phyloP scores from a whole-genome alignment of 2,329 filamentous ascomycete species.

The Botrytis paeoniae region DNA sequence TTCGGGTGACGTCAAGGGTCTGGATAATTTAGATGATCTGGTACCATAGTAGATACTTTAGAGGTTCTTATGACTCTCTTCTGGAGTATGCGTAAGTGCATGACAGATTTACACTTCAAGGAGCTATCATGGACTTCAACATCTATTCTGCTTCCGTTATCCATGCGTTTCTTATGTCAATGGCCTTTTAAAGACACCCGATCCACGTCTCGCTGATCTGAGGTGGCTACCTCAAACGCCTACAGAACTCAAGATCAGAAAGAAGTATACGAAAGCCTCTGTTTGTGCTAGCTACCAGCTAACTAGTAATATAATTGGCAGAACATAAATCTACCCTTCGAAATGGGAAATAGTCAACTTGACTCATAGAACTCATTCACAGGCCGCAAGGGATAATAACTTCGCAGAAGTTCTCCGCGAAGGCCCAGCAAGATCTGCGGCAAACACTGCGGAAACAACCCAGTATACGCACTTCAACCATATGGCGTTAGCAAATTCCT shows the following conservation, averaged over 20 bases:
- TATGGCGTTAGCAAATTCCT: neutral
- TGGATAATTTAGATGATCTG: neutral
- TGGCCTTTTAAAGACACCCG: neutral
- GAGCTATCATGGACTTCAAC: neutral
- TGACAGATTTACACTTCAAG: neutral
- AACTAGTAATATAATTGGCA: neutral
- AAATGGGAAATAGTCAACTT: neutral
- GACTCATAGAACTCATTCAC: neutral
- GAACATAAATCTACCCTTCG: neutral
- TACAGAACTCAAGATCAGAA: neutral
- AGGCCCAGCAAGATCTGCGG: neutral
- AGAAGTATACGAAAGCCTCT: neutral
- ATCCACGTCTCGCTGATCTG: neutral
- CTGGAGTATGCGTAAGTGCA: neutral
- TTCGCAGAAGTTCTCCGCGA: neutral
- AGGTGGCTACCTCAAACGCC: too few relatives aligned
- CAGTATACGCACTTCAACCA: neutral
- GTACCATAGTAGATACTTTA: neutral
- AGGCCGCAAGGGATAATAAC: neutral
- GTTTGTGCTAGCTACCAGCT: neutral
- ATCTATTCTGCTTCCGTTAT: neutral
- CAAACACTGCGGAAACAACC: neutral
- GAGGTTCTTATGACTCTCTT: neutral
- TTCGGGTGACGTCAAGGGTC: neutral
- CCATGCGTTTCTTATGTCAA: neutral